phyloP scores from a whole-genome alignment of 495 filamentous ascomycete species.

The Glarea lozoyensis region DNA sequence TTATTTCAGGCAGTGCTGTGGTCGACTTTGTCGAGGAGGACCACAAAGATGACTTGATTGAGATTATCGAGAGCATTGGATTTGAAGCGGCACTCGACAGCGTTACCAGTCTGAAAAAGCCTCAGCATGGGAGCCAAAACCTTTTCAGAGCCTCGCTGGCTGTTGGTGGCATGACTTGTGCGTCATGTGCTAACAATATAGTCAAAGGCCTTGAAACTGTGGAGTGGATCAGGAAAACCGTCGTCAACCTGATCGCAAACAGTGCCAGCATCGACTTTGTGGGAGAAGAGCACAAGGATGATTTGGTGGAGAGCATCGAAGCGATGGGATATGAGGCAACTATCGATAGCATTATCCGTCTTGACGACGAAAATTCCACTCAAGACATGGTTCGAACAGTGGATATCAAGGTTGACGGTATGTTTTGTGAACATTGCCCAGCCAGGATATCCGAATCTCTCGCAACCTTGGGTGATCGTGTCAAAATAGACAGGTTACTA shows the following conservation, averaged over 20 bases:
- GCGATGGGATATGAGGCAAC: constrained; percentile 73
- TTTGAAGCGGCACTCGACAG: too few relatives aligned
- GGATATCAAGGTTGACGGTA: constrained; percentile 64
- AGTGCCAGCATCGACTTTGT: too few relatives aligned
- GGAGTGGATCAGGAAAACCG: too few relatives aligned
- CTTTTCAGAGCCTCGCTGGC: too few relatives aligned
- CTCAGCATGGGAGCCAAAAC: too few relatives aligned
- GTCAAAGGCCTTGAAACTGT: too few relatives aligned
- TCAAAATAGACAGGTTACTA: constrained; percentile 34
- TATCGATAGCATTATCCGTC: constrained; percentile 39
- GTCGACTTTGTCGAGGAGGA: constrained; percentile 52
- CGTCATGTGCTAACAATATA: too few relatives aligned
- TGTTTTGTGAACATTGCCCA: constrained; percentile 85
- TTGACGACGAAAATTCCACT: constrained; percentile 1
- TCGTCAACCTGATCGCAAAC: too few relatives aligned
- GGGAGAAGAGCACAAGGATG: too few relatives aligned
- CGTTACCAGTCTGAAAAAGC: too few relatives aligned
- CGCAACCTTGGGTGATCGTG: constrained; percentile 16
- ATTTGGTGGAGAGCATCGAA: too few relatives aligned
- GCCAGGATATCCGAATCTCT: constrained; percentile 41
- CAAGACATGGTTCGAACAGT: constrained; percentile 42
- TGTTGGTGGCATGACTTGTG: too few relatives aligned
- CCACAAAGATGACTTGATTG: constrained; percentile 44
- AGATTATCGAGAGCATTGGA: constrained; percentile 68
- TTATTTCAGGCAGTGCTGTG: constrained; percentile 64